A percentile compares a stretch with the other conserved stretches of the same genome.
phyloP scores from a whole-genome alignment of 345 rosid species.

The Draba incana region DNA sequence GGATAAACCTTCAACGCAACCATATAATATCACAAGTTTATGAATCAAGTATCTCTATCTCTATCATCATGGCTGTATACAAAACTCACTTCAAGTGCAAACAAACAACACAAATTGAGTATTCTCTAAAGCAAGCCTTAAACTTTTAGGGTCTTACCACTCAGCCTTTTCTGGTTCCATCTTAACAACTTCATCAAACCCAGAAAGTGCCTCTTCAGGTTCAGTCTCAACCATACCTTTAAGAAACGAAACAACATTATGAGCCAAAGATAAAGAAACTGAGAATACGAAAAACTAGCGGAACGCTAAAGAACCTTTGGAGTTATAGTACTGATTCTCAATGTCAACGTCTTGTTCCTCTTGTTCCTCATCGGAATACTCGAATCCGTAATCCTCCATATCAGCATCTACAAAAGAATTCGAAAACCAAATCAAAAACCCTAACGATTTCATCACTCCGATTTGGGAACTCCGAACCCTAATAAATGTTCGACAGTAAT shows the following conservation, averaged over 20 bases:
- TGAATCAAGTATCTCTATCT: background rate
- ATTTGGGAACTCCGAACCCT: slow-evolving; percentile 9
- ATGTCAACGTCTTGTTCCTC: slow-evolving; percentile 98
- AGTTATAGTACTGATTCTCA: slow-evolving; percentile 95
- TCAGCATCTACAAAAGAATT: slow-evolving; percentile 71
- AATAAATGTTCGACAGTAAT: background rate
- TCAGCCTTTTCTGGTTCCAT: slow-evolving; percentile 99
- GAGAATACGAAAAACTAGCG: background rate
- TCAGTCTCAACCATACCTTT: slow-evolving; percentile 92
- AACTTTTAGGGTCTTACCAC: slow-evolving; percentile 54
- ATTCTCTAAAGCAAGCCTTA: background rate
- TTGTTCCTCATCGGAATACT: slow-evolving; percentile 97
- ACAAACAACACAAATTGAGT: background rate
- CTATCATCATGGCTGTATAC: too few species aligned
- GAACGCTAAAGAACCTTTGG: slow-evolving; percentile 61
- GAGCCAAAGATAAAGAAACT: background rate
- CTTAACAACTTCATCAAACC: slow-evolving; percentile 85
- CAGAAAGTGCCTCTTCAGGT: slow-evolving; percentile 90
- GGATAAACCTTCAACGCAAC: slow-evolving; percentile 8
- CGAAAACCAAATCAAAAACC: slow-evolving; percentile 15
- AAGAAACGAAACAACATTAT: background rate
- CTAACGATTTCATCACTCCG: background rate
- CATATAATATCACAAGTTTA: slow-evolving; percentile 9
- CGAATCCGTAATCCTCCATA: slow-evolving; percentile 99
- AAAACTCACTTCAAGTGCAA: background rate